Conservation (phyloP, 192 early-diverging fungal genomes). For the Pilobolus umbonatus region DNA sequence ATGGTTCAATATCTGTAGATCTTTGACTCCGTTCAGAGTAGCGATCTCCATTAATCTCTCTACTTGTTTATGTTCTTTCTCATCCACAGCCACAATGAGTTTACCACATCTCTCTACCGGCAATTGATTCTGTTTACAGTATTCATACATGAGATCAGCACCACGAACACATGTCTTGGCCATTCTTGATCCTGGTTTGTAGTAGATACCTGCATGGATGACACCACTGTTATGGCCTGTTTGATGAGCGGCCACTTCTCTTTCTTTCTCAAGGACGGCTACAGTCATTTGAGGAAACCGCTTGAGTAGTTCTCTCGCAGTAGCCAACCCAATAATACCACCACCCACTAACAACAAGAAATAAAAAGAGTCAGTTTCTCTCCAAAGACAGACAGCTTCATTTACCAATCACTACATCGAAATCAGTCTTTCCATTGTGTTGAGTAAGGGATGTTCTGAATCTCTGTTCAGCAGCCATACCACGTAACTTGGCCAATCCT, state of each 20-base stretch:
- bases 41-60: slow-evolving; percentile 26
- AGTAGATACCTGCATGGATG: slow-evolving; percentile 33
- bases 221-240: slow-evolving; percentile 35
- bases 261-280: slow-evolving; percentile 31
- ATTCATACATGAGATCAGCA: slow-evolving; percentile 44
- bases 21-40: slow-evolving; percentile 30
- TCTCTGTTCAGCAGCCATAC: slow-evolving; percentile 14
- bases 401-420: slow-evolving; percentile 13
- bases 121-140: slow-evolving; percentile 37
- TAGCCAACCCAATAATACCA: slow-evolving; percentile 35
- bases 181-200: slow-evolving; percentile 31
- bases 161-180: slow-evolving; percentile 44
- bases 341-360: slow-evolving; percentile 23
- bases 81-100: slow-evolving; percentile 41
- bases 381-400: background rate
- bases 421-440: slow-evolving; percentile 3
- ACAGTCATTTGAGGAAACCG: slow-evolving; percentile 30
- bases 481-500: slow-evolving; percentile 11
- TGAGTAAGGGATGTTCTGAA: slow-evolving; percentile 12
- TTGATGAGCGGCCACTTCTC: slow-evolving; percentile 34
- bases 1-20: slow-evolving; percentile 25
- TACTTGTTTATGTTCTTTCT: slow-evolving; percentile 33
- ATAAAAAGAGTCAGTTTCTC: background rate
- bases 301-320: slow-evolving; percentile 30
- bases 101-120: slow-evolving; percentile 43